These are phyloP conservation scores for Pleomassaria siparia DNA, from an alignment of 2,329 filamentous ascomycete genomes.

Conservation along the genomic window DNA sequence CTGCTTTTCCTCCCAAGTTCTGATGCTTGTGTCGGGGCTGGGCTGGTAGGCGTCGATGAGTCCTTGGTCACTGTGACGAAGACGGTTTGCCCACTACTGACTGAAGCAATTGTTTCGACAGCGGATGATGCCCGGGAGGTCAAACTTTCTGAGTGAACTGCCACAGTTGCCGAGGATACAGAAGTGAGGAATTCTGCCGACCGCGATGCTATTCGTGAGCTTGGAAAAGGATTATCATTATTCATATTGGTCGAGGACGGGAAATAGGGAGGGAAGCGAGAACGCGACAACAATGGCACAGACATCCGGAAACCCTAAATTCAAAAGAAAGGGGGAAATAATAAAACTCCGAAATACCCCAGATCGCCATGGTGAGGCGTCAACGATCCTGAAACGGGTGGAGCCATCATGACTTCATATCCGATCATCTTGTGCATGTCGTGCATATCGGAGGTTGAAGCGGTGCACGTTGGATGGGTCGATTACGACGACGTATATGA, in stretches of 20 bases:
- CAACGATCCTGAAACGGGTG: not conserved
- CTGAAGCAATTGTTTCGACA: slow-evolving; percentile 12
- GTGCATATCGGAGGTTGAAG: not conserved
- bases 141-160: too few species aligned
- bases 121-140: not conserved
- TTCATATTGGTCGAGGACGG: not conserved
- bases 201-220: not conserved
- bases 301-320: not conserved
- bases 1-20: not conserved
- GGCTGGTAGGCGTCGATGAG: not conserved
- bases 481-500: slow-evolving; percentile 7
- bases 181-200: not conserved
- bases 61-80: slow-evolving; percentile 12
- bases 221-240: not conserved
- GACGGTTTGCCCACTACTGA: slow-evolving; percentile 12
- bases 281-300: not conserved
- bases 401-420: slow-evolving; percentile 3
- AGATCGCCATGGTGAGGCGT: not conserved
- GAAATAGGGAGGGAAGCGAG: not conserved
- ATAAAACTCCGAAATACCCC: not conserved
- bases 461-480: slow-evolving; percentile 1
- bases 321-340: too few species aligned
- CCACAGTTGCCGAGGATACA: slow-evolving; percentile 1
- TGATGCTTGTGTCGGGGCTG: not conserved
- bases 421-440: not conserved